These are phyloP conservation scores for Xanthoparmelia taractica DNA, from an alignment of 495 filamentous ascomycete species.

Conservation along the genomic window DNA sequence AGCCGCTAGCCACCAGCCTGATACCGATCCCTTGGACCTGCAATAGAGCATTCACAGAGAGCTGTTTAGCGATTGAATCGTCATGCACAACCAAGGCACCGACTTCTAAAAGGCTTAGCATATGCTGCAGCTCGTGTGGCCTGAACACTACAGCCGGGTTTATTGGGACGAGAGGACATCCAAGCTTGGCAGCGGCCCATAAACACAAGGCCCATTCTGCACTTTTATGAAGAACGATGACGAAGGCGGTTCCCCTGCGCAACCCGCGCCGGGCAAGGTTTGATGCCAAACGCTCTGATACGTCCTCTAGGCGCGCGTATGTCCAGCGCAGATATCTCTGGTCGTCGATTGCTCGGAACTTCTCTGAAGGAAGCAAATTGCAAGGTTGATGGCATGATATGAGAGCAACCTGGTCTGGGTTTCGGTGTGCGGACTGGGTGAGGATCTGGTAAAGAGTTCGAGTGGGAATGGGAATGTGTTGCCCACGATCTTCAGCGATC, in stretches of 20 bases:
- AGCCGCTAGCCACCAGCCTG: background rate
- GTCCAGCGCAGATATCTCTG: conserved; percentile 8
- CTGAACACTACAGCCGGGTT: conserved; percentile 25
- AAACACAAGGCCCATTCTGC: conserved; percentile 32
- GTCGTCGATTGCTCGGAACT: background rate
- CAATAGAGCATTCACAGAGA: conserved; percentile 2
- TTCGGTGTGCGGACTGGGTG: background rate
- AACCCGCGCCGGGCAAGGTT: background rate
- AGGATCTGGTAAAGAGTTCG: background rate
- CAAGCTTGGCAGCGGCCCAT: conserved; percentile 30
- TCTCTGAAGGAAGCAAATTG: background rate
- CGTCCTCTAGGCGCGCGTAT: background rate
- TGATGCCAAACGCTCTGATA: conserved; percentile 7
- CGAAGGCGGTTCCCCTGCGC: background rate
- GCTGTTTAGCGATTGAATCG: background rate
- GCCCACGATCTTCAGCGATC: background rate
- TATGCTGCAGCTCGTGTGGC: conserved; percentile 19
- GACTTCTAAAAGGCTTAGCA: conserved; percentile 19
- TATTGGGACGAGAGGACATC: conserved; percentile 28
- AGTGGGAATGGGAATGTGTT: background rate
- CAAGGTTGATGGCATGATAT: conserved; percentile 10
- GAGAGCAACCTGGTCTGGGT: conserved; percentile 1
- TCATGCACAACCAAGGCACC: conserved; percentile 3
- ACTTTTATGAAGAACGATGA: conserved; percentile 29
- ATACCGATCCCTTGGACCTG: conserved; percentile 2